Evolutionary conservation across 2,329 filamentous ascomycete genomes (phyloP).

Genomic region (Fusarium algeriense): DNA sequence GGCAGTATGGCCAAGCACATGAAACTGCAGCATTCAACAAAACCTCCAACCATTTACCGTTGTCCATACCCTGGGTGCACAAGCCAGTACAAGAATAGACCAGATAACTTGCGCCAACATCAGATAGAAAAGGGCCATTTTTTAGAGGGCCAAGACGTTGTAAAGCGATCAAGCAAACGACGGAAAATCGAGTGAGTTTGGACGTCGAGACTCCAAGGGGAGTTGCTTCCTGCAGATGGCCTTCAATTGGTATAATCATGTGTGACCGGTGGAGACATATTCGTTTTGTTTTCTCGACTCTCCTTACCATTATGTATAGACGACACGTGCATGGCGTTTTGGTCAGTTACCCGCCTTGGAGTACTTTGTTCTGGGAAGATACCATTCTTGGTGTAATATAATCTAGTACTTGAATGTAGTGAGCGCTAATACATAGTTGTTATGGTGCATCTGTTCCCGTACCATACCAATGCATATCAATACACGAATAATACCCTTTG

Average conservation of each 20-base stretch:
- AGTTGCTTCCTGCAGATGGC: not conserved
- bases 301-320: constrained; percentile 10
- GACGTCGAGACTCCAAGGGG: not conserved
- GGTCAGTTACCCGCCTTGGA: constrained; percentile 1
- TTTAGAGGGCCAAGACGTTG: constrained; percentile 56
- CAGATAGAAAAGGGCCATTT: constrained; percentile 69
- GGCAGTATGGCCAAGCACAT: constrained; percentile 71
- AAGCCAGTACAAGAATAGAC: constrained; percentile 67
- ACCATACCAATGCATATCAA: not conserved
- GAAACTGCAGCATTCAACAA: constrained; percentile 64
- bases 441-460: not conserved
- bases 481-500: not conserved
- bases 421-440: not conserved
- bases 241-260: not conserved
- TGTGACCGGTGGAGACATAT: not conserved
- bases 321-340: constrained; percentile 34
- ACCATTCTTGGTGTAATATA: constrained; percentile 32
- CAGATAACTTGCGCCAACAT: constrained; percentile 68
- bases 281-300: constrained; percentile 4
- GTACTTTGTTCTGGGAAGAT: constrained; percentile 28
- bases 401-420: not conserved
- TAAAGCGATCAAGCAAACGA: constrained; percentile 59
- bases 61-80: constrained; percentile 66
- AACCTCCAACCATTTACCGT: constrained; percentile 63
- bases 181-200: constrained; percentile 55